These are phyloP conservation scores for Picea sitchensis DNA, from an alignment of 75 land plant species.

Conservation along the genomic window DNA sequence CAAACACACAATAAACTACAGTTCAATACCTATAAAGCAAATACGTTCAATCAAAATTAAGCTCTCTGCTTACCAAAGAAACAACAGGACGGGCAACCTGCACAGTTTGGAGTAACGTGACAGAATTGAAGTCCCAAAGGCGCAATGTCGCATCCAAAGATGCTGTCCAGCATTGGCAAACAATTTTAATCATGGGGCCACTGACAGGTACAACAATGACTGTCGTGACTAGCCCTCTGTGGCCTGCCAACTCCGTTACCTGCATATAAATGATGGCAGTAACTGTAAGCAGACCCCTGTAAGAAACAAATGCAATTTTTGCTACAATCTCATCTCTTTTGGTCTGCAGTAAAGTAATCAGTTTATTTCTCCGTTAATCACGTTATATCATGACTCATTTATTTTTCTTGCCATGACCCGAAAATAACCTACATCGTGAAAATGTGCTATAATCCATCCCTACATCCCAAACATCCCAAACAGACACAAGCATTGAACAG, in stretches of 20 bases:
- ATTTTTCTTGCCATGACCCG: too few species aligned
- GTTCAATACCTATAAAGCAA: too few species aligned
- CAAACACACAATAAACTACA: not conserved
- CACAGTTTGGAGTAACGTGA: conserved; percentile 51
- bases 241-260: conserved; percentile 70
- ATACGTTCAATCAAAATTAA: not conserved
- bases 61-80: conserved; percentile 65
- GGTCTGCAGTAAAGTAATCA: too few species aligned
- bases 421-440: too few species aligned
- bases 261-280: conserved; percentile 11
- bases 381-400: too few species aligned
- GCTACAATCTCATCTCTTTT: not conserved
- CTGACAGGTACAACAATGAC: conserved; percentile 52
- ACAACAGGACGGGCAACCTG: conserved; percentile 49
- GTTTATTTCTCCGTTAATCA: too few species aligned
- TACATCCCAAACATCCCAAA: too few species aligned
- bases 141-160: conserved; percentile 79
- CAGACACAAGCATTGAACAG: too few species aligned
- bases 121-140: conserved; percentile 75
- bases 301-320: not conserved
- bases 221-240: conserved; percentile 68
- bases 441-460: too few species aligned
- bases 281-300: not conserved
- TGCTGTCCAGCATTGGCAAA: conserved; percentile 82
- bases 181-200: conserved; percentile 17